Evolutionary conservation across 768 basidiomycete species (phyloP), one percentile per base, ranked within the genome.

Genomic region (Fistulinella prunicolor): DNA sequence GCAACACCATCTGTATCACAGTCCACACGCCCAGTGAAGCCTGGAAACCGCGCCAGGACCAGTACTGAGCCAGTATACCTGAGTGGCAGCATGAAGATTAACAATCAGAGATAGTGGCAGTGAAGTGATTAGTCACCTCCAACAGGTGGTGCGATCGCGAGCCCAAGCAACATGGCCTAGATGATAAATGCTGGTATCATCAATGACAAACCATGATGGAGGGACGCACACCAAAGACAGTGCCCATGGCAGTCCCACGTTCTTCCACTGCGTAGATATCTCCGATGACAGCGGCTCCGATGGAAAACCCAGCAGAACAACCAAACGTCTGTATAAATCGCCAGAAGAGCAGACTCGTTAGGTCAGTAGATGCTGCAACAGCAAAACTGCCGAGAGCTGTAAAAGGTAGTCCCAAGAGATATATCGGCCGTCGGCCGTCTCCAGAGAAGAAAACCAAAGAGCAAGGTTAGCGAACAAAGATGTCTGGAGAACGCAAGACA

Each of bases 211-310:
- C 3, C 2, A 40, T 23, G 7, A 49, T 19, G 13, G 5, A n/a
- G 0, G 16, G 6, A 62, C 69, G 41, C 40, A 82, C 81, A 1
- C 70, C 77, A 44, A 80, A 73, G 60, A 80, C 83, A 1, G 80
- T 63, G 0, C 82, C 83, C 70, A 85, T 78, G 0, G 79, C 81
- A 4, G 73, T 69, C 9, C 82, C 75, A 22, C 83, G 69, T 51
- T 85, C 79, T 46, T 86, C 85, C 3, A 84, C 57, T 42, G 65
- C 74, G 62, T 85, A 86, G 3, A 87, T 82, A 56, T 86, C 85
- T 0, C 80, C 81, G 22, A 86, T 80, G 6, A 80, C 76, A 2
- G 77, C 85, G 0, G 75, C 73, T 14, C 76, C 87, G 44, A 78
- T 72, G n/a, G 75, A 77, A 61, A 73, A 58, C 3, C 73, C 80